These are phyloP conservation scores for Umbelopsis isabellina DNA, from an alignment of 192 early-diverging fungal species.

Conservation along the genomic window DNA sequence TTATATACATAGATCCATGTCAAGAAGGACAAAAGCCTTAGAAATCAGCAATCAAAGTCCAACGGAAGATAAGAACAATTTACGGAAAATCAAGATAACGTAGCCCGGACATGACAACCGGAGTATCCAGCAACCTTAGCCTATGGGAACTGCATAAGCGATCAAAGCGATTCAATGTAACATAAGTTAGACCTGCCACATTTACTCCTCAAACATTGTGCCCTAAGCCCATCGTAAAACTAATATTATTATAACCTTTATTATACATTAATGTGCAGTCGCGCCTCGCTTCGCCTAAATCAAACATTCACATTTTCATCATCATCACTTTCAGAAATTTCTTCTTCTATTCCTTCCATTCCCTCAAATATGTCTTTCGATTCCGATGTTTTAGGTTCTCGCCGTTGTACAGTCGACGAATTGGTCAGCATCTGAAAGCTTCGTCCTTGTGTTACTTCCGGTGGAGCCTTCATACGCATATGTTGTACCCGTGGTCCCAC, in stretches of 20 bases:
- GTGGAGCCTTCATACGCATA: slow-evolving; percentile 63
- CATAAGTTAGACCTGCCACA: too few relatives aligned
- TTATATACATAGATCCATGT: too few relatives aligned
- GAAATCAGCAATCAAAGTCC: too few relatives aligned
- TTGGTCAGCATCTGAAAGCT: background rate
- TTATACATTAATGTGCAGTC: slow-evolving; percentile 9
- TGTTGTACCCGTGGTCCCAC: slow-evolving; percentile 91
- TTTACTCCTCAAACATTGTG: background rate
- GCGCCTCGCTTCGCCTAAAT: background rate
- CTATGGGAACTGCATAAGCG: too few relatives aligned
- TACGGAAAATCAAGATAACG: too few relatives aligned
- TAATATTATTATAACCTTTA: background rate
- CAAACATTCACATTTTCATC: slow-evolving; percentile 1
- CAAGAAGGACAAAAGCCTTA: too few relatives aligned
- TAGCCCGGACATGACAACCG: too few relatives aligned
- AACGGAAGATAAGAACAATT: too few relatives aligned
- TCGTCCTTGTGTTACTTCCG: background rate
- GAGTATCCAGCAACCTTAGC: too few relatives aligned
- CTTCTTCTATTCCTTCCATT: slow-evolving; percentile 11
- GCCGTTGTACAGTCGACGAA: slow-evolving; percentile 3
- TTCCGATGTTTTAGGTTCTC: background rate
- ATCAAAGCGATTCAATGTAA: too few relatives aligned
- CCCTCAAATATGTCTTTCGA: slow-evolving; percentile 5
- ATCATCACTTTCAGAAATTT: slow-evolving; percentile 16
- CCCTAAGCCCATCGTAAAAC: background rate